Base-by-base conservation (phyloP, 2,329 filamentous ascomycete species). In the Beauveria pseudobassiana region DNA sequence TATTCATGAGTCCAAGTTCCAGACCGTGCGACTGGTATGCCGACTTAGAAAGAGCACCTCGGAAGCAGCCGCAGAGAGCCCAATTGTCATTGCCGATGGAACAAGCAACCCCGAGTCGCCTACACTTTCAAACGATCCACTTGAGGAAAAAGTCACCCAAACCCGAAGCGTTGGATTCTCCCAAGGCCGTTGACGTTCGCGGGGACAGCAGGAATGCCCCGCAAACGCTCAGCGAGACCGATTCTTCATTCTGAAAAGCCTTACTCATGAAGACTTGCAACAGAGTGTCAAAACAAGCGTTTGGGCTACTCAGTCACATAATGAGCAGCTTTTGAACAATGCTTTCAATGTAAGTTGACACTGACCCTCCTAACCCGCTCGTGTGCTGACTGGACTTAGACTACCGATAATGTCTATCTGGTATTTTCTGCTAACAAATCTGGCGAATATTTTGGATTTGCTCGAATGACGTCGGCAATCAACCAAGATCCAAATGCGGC, bases 341-440 rank as follows among this genome's bases (percentile, higher is more conserved):
- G 93, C 93, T 0, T 97, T 89, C 73, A 82, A 90, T 78, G 92
- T 93, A 74, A 70, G 51, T 18, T 2, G 24, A 22, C 20, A 24
- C 9, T 3, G 18, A 22, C 10, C 42, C 5, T 12, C 20, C 20
- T 6, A 22, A 34, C 8, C 3, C 28, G 8, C 20, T 26, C 1
- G 18, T 14, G 5, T 40, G 7, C 55, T 58, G 7, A 46, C 49
- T 28, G 45, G 20, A 10, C 48, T 5, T 64, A 96, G 92, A 78
- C 80, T 10, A 85, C 87, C 16, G 90, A 96, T 59, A 90, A 89
- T 69, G 93, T 98, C 1, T 97, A 93, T 70, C 80, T 98, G 34
- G 85, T 98, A 16, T 98, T 98, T 73, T 98, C 93, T 1, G 93
- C 93, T 14, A 98, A 98, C 74, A 97, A 97, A 70, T 97, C 93